Evolutionary conservation across 1,139 yeast genomes (phyloP), one percentile per base, ranked within the genome.

Genomic region (Candida freyschussii): DNA sequence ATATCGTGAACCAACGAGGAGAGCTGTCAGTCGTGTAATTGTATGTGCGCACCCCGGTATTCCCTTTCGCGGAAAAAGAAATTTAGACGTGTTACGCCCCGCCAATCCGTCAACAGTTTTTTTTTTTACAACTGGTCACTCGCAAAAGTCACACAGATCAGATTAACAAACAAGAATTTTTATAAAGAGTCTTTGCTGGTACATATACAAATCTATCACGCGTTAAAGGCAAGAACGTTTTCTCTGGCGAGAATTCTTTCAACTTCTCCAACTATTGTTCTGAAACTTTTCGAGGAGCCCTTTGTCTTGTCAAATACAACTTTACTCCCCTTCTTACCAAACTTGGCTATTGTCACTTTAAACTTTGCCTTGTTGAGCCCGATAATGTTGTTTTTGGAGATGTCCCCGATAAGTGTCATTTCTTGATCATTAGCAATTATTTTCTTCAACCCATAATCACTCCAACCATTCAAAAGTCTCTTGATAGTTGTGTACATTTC

Each of bases 221-320:
- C 27, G 17, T 21, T 25, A 34, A 47, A 50, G n/a, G 53, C 50
- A 19, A 59, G 37, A 15, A 60, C 61, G 33, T 60, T 62, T 47
- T 69, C 72, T 44, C 64, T 62, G 23, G 56, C 55, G 37, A 69
- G 48, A 29, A 69, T 66, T 40, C 63, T 63, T 42, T 63, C 66
- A 34, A 69, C 56, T 45, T 78, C 80, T 19, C 61, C 62, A 13
- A 67, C 65, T 44, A 81, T 62, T 50, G 72, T 75, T 29, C 58
- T 64, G 55, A 80, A 77, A 13, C 82, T 75, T 55, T 72, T 76
- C n/a, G 67, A 62, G n/a, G 82, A 74, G n/a, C 91, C 91, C 45
- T 72, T 75, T 24, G 69, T 60, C 55, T 75, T 76, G 27, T 65
- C 66, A 42, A 80, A 66, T 38, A 69, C 70, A 33, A 79, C 60